Evolutionary conservation across 257 asterid species (phyloP), one percentile per base, ranked within the genome.

Genomic region (Nicotiana obtusifolia): DNA sequence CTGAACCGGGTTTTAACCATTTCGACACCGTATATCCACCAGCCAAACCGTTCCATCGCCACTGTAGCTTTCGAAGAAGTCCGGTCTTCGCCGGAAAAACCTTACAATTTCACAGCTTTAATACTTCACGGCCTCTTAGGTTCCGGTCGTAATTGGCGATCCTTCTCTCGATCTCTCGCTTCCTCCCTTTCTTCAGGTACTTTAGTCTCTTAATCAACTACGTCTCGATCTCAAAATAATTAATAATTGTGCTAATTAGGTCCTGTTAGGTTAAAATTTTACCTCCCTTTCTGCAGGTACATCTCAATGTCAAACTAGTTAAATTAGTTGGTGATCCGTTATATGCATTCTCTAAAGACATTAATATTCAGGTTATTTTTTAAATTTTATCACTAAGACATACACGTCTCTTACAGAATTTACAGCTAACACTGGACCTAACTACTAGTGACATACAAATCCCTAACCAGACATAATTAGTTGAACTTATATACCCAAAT

Each of bases 141-240:
- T 62, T 94, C 99, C 68, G 92, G 90, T 49, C 97, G 98, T 49
- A 96, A 94, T 86, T 96, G 99, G 99, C 95, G 97, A 62, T 92
- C 98, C 78, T 94, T 93, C 87, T 88, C 97, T 57, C 93, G 97
- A 66, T 86, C 93, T 20, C 97, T 94, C 41, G 92, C 87, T 30
- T 86, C 96, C 75, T 86, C 90, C 64, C 94, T 94, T 68, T 56
- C 90, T 20, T 86, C 97, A 24, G 90, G 95, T 87, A 67, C 81
- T 59, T 69, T 13, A 28, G 20, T 47, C 2, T 24, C 22, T 73
- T 26, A 47, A 47, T 28, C 13, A 28, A 14, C n/a, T 64, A 28
- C 30, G 1, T 6, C 5, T 28, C 10, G 11, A 64, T 14, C 47
- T 73, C 37, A 31, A 82, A 77, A 44, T 20, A 22, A 37, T 68